Percentiles rank a stretch among this genome's conserved stretches.
Conservation (phyloP, 2,329 filamentous ascomycete genomes). For the Amauroascus niger region DNA sequence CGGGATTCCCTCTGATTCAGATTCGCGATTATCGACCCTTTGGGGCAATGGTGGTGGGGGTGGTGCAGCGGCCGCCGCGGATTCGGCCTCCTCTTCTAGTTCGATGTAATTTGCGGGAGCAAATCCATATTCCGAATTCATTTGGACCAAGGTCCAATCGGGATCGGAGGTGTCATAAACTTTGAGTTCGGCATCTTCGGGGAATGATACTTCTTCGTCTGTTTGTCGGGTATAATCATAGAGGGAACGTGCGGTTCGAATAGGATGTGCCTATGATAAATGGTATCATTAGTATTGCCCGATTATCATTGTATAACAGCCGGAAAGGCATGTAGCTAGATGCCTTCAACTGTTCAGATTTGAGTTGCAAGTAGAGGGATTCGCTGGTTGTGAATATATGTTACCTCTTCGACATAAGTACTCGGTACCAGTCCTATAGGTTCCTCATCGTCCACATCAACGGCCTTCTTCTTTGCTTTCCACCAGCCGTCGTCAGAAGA, state of each 20-base stretch:
- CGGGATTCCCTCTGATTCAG: slow-evolving; percentile 40
- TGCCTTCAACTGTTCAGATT: neutral
- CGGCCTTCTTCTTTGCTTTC: slow-evolving; percentile 88
- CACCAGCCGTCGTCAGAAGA: slow-evolving; percentile 77
- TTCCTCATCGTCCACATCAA: slow-evolving; percentile 76
- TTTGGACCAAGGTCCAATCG: slow-evolving; percentile 90
- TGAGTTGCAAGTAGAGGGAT: neutral
- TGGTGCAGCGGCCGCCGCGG: slow-evolving; percentile 34
- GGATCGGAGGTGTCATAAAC: slow-evolving; percentile 88
- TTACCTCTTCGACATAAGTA: slow-evolving; percentile 91
- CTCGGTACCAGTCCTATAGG: slow-evolving; percentile 82
- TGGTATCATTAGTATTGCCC: neutral
- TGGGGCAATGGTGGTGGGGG: slow-evolving; percentile 21
- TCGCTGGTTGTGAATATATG: slow-evolving; percentile 13
- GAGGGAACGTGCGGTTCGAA: slow-evolving; percentile 72
- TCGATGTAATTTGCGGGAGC: slow-evolving; percentile 96
- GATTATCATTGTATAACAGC: neutral
- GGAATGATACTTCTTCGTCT: slow-evolving; percentile 92
- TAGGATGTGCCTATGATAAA: slow-evolving; percentile 49
- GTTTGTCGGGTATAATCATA: slow-evolving; percentile 97
- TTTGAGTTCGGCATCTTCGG: slow-evolving; percentile 71
- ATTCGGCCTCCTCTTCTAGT: slow-evolving; percentile 38
- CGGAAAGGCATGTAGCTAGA: neutral
- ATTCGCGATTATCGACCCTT: slow-evolving; percentile 28
- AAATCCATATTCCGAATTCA: slow-evolving; percentile 81